Base-by-base conservation (phyloP, 495 filamentous ascomycete species). In the Physcia stellaris region DNA sequence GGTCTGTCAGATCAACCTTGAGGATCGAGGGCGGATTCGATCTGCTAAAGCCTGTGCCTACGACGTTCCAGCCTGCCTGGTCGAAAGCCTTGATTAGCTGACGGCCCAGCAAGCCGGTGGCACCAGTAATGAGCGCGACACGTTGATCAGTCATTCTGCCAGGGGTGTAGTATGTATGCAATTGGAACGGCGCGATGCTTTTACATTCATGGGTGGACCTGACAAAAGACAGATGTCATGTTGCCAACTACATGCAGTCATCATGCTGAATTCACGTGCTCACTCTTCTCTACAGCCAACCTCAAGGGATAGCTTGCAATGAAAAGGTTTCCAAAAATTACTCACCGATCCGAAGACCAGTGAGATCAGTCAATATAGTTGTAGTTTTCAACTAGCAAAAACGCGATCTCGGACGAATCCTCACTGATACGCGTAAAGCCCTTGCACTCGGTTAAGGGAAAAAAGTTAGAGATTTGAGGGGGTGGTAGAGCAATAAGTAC, bases 61-160 rank as follows among this genome's bases (percentile, higher is more conserved):
- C 71, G 32, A 76, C 76, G n/a, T 73, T 64, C 73, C 86, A 93
- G 4, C 70, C 69, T 17, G 64, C 70, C 26, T 62, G 53, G 43
- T 79, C 65, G 56, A 95, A 94, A 13, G 69, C 76, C 40, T 74
- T 79, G 44, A 80, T 67, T 12, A 87, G 77, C 56, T 92, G 75
- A 13, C 86, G 73, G 23, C 87, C 87, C 6, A 95, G 69, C 2
- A 90, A 66, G 31, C 87, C 87, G 26, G 73, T 88, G 29, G 83
- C 87, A 24, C 87, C 87, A 19, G 87, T 95, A 33, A 95, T 62
- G 16, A 95, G 66, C 26, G 68, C 85, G 24, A n/a, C n/a, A n/a
- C n/a, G n/a, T n/a, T n/a, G n/a, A n/a, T n/a, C n/a, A n/a, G n/a
- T n/a, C n/a, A n/a, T n/a, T n/a, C n/a, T n/a, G n/a, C n/a, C n/a